Conservation (phyloP, 306 rosid species). For the Quillaja saponaria region DNA sequence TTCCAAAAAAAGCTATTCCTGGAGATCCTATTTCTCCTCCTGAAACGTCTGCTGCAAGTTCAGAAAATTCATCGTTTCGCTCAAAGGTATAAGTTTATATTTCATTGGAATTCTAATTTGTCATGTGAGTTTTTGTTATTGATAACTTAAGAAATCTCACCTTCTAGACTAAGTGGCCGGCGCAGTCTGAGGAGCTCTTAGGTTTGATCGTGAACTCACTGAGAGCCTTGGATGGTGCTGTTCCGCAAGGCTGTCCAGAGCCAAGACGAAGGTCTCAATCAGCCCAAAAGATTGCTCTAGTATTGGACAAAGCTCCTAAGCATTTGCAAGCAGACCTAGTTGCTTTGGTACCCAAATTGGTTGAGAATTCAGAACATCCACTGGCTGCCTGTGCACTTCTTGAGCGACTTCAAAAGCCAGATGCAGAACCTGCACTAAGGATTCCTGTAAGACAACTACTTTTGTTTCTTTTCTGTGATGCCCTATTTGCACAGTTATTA, state of each 20-base stretch:
- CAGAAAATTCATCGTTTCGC: conserved; percentile 64
- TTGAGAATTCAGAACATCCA: conserved; percentile 95
- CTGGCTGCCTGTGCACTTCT: conserved; percentile 90
- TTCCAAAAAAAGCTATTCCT: conserved; percentile 60
- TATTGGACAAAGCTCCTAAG: conserved; percentile 95
- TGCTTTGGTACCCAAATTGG: conserved; percentile 89
- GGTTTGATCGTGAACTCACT: conserved; percentile 95
- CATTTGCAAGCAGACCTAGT: conserved; percentile 89
- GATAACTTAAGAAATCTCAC: conserved; percentile 31
- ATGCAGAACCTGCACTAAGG: conserved; percentile 83
- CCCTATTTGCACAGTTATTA: conserved; percentile 24
- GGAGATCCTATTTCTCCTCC: conserved; percentile 75
- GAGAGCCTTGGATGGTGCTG: conserved; percentile 95
- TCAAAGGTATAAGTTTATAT: conserved; percentile 62
- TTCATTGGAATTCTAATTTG: conserved; percentile 28
- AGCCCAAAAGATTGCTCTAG: conserved; percentile 89
- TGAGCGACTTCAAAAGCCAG: conserved; percentile 86
- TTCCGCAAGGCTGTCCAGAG: conserved; percentile 92
- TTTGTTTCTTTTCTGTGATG: conserved; percentile 24
- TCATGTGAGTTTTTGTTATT: conserved; percentile 33
- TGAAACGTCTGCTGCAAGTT: conserved; percentile 71
- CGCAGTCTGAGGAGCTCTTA: conserved; percentile 97
- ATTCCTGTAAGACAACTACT: conserved; percentile 68
- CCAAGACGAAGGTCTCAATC: conserved; percentile 97
- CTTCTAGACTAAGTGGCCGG: conserved; percentile 93